A percentile compares a stretch with the other conserved stretches of the same genome.
These are phyloP conservation scores for Ehretia macrophylla DNA, from an alignment of 257 asterid genomes.

Conservation along the genomic window DNA sequence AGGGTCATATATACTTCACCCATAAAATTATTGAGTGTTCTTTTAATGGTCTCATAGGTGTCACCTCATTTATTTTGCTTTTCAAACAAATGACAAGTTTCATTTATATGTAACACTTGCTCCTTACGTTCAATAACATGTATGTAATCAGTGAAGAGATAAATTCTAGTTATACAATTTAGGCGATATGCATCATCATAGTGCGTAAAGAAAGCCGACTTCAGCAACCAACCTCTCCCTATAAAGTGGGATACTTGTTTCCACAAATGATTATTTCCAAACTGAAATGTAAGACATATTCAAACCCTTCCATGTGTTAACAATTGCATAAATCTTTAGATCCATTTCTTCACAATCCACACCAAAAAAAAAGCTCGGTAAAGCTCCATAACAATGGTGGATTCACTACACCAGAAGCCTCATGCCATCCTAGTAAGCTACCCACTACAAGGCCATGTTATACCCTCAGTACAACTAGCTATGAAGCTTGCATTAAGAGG, in stretches of 20 bases:
- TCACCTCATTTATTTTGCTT: too few species aligned
- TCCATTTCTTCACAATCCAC: neutral
- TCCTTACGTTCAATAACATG: too few species aligned
- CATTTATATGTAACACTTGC: too few species aligned
- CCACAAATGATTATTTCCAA: neutral
- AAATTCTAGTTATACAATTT: too few species aligned
- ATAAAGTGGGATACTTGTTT: neutral
- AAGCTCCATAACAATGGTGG: conserved; percentile 30
- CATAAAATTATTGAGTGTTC: too few species aligned
- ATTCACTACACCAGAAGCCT: conserved; percentile 19
- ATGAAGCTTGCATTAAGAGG: conserved; percentile 41
- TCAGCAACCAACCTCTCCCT: neutral
- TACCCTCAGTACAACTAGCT: conserved; percentile 44
- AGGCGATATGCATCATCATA: too few species aligned
- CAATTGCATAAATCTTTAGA: neutral
- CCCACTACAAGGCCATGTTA: conserved; percentile 50
- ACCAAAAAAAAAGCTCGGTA: neutral
- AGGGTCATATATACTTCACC: too few species aligned
- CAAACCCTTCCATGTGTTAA: neutral
- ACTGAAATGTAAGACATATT: neutral
- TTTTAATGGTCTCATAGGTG: too few species aligned
- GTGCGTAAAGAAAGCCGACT: neutral
- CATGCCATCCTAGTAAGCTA: conserved; percentile 46
- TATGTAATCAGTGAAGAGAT: too few species aligned
- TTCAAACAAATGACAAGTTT: too few species aligned